These are phyloP conservation scores for Apophysomyces variabilis DNA, from an alignment of 371 early-diverging fungal species.

Conservation along the genomic window DNA sequence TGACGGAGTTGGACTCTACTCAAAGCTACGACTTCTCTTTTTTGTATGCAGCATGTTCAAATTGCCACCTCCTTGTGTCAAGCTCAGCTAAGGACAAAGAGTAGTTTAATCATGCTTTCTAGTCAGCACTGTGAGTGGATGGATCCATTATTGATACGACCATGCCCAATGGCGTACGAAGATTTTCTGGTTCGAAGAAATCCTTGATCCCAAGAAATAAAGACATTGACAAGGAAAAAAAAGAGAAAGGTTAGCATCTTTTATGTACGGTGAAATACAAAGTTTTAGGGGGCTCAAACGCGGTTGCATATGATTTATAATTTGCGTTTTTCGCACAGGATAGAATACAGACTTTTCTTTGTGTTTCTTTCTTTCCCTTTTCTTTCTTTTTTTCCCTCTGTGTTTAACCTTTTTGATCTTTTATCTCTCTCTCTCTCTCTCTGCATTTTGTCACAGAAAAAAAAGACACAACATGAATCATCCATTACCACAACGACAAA, in stretches of 20 bases:
- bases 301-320: slow-evolving; percentile 10
- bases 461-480: not conserved
- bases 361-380: not conserved
- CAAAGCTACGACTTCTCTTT: not conserved
- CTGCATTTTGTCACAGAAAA: too few species aligned
- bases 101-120: too few species aligned
- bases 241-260: not conserved
- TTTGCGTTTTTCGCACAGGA: not conserved
- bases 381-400: not conserved
- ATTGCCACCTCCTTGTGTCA: slow-evolving; percentile 9
- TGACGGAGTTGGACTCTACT: slow-evolving; percentile 4
- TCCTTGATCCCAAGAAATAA: too few species aligned
- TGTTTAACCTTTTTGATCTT: too few species aligned
- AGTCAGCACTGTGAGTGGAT: too few species aligned
- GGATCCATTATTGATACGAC: too few species aligned
- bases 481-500: slow-evolving; percentile 1
- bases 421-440: too few species aligned
- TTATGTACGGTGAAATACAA: not conserved
- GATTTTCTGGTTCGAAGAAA: too few species aligned
- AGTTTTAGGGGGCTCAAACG: slow-evolving; percentile 7
- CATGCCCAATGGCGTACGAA: too few species aligned
- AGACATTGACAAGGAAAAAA: too few species aligned
- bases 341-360: not conserved
- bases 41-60: not conserved
- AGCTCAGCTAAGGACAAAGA: not conserved